phyloP scores from a whole-genome alignment of 2,329 filamentous ascomycete genomes.

The Erysiphe neolycopersici region DNA sequence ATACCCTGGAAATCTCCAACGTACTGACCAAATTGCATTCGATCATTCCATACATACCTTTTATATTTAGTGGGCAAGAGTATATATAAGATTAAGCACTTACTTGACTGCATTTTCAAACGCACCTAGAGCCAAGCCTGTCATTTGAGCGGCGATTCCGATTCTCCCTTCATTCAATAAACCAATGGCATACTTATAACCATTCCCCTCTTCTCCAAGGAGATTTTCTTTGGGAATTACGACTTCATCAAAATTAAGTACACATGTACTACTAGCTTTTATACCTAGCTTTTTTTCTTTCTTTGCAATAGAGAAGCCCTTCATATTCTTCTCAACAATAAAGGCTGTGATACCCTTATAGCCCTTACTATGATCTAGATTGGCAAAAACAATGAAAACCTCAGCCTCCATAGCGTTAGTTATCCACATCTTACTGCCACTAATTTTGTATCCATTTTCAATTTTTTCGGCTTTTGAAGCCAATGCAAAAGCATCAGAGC shows the following conservation, averaged over 20 bases:
- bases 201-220: conserved; percentile 66
- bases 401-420: conserved; percentile 86
- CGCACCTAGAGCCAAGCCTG: conserved; percentile 73
- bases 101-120: conserved; percentile 78
- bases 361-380: conserved; percentile 70
- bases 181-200: conserved; percentile 93
- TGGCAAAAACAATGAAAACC: conserved; percentile 96
- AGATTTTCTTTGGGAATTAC: conserved; percentile 70
- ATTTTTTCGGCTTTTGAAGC: conserved; percentile 76
- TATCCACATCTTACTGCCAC: conserved; percentile 98
- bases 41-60: conserved; percentile 91
- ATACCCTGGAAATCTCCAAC: conserved; percentile 97
- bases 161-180: conserved; percentile 92
- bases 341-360: conserved; percentile 97
- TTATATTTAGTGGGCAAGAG: conserved; percentile 3
- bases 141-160: conserved; percentile 97
- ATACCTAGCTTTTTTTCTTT: conserved; percentile 99
- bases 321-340: conserved; percentile 67
- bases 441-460: conserved; percentile 58
- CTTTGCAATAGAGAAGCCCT: conserved; percentile 87
- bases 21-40: conserved; percentile 81
- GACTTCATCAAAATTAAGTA: conserved; percentile 92
- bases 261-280: conserved; percentile 82
- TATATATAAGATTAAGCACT: conserved; percentile 8
- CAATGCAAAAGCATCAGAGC: conserved; percentile 86